Conservation (phyloP, 306 rosid genomes). For the Cercis canadensis region DNA sequence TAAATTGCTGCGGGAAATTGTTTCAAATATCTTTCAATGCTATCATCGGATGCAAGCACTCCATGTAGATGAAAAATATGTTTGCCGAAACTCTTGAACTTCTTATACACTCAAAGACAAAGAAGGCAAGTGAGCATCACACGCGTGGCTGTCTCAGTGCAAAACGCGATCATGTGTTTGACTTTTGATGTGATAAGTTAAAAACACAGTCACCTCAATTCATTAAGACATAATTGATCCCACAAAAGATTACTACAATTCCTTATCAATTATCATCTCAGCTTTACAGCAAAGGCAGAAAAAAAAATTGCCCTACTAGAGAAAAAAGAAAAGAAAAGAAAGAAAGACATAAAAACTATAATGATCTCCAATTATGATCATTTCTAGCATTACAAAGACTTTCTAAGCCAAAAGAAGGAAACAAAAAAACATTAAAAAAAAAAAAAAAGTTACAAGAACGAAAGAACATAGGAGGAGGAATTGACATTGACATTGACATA, state of each 20-base stretch:
- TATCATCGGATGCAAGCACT: too few species aligned
- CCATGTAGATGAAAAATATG: not conserved
- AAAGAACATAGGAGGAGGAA: not conserved
- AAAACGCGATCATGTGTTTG: not conserved
- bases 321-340: not conserved
- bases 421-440: too few species aligned
- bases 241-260: not conserved
- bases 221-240: not conserved
- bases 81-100: not conserved
- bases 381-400: conserved; percentile 10
- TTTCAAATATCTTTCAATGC: not conserved
- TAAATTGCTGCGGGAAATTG: not conserved
- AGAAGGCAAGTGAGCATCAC: not conserved
- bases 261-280: not conserved
- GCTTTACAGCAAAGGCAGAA: not conserved
- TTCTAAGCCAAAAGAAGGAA: too few species aligned
- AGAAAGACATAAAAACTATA: not conserved
- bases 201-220: not conserved
- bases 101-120: conserved; percentile 12
- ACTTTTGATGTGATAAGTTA: not conserved
- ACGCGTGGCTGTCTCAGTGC: conserved; percentile 9
- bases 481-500: not conserved
- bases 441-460: not conserved
- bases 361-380: conserved; percentile 2
- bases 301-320: not conserved